Evolutionary conservation across 495 filamentous ascomycete genomes (phyloP).

Genomic region (Lepraria neglecta): DNA sequence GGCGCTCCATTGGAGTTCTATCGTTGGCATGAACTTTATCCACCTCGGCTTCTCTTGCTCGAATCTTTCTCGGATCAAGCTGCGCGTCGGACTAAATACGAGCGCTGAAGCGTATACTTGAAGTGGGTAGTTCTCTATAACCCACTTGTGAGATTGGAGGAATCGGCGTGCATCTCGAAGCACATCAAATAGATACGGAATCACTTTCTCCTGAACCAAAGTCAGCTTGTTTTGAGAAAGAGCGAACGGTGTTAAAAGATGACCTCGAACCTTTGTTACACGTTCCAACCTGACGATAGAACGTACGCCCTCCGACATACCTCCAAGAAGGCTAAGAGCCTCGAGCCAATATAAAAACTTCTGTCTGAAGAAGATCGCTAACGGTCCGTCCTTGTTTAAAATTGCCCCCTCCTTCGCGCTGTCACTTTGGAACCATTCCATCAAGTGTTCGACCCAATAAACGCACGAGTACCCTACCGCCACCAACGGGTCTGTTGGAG

Average conservation of each 20-base stretch:
- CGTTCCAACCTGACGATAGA: conserved; percentile 3
- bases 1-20: conserved; percentile 21
- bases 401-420: too few species aligned
- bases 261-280: too few species aligned
- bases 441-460: conserved; percentile 36
- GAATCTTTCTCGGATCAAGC: conserved; percentile 24
- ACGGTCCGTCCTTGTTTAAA: too few species aligned
- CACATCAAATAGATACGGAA: too few species aligned
- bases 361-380: conserved; percentile 29
- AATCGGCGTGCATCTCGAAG: conserved; percentile 32
- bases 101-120: conserved; percentile 35
- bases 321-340: conserved; percentile 26
- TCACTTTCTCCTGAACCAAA: too few species aligned
- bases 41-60: conserved; percentile 21
- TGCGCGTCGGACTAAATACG: conserved; percentile 32
- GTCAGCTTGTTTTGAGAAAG: too few species aligned
- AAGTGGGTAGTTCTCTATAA: conserved; percentile 32
- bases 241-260: too few species aligned
- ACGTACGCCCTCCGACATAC: conserved; percentile 4
- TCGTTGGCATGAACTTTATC: too few species aligned
- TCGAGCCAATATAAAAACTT: conserved; percentile 38
- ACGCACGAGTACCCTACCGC: conserved; percentile 34
- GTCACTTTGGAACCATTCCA: too few species aligned
- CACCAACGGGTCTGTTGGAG: conserved; percentile 33
- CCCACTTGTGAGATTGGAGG: conserved; percentile 28